A percentile compares a stretch with the other conserved stretches of the same genome.
Conservation (phyloP, 371 early-diverging fungal genomes). For the Mucor racemosus region DNA sequence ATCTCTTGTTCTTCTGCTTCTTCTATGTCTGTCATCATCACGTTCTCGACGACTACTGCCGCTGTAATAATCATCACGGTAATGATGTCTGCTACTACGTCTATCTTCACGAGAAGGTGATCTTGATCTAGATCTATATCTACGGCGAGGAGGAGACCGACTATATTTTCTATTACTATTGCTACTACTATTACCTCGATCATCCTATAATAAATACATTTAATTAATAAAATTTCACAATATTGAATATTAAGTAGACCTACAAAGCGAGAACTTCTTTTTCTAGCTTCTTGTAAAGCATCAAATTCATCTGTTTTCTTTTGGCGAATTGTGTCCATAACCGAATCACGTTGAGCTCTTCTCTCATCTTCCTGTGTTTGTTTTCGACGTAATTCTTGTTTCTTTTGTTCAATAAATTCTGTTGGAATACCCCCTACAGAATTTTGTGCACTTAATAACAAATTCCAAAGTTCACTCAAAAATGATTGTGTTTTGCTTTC, state of each 20-base stretch:
- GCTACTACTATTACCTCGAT: slow-evolving; percentile 4
- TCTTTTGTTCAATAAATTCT: slow-evolving; percentile 83
- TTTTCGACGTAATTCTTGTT: slow-evolving; percentile 70
- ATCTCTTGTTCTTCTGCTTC: slow-evolving; percentile 25
- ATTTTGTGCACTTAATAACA: slow-evolving; percentile 88
- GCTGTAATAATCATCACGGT: slow-evolving; percentile 28
- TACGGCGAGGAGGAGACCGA: slow-evolving; percentile 23
- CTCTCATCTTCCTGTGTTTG: slow-evolving; percentile 41
- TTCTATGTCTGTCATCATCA: slow-evolving; percentile 17
- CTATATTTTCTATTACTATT: slow-evolving; percentile 22
- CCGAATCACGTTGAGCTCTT: slow-evolving; percentile 37
- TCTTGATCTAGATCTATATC: slow-evolving; percentile 30
- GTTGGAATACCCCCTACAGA: slow-evolving; percentile 86
- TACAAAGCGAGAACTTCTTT: slow-evolving; percentile 34
- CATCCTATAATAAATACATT: slow-evolving; percentile 8
- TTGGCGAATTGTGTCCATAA: slow-evolving; percentile 50
- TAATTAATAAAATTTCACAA: background rate
- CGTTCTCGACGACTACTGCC: slow-evolving; percentile 14
- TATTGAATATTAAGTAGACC: background rate
- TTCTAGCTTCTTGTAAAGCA: slow-evolving; percentile 19
- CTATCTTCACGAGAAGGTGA: slow-evolving; percentile 12
- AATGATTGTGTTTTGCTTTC: slow-evolving; percentile 83
- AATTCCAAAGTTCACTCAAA: slow-evolving; percentile 87
- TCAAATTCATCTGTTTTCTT: slow-evolving; percentile 32
- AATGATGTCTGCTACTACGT: slow-evolving; percentile 24